A percentile compares a stretch with the other conserved stretches of the same genome.
These are phyloP conservation scores for Saturnispora kantuleensis DNA, from an alignment of 805 yeast species.

Conservation along the genomic window DNA sequence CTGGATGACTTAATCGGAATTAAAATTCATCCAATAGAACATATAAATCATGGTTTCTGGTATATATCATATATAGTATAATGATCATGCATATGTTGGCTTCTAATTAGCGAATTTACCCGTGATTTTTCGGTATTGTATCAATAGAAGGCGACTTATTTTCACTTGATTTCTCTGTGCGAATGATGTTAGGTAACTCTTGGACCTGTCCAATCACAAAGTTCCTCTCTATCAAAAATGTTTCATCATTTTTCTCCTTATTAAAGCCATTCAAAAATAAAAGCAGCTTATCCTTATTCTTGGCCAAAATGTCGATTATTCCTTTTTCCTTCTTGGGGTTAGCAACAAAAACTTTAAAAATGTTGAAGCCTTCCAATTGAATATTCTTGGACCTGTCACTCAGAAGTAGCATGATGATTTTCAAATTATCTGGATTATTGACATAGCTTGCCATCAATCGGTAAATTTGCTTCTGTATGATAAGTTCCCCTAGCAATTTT, in stretches of 20 bases:
- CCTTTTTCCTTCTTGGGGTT: conserved; percentile 83
- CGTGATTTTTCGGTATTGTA: background rate
- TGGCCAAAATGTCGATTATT: conserved; percentile 69
- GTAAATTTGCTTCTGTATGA: conserved; percentile 63
- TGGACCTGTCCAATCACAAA: conserved; percentile 71
- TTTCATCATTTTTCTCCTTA: conserved; percentile 43
- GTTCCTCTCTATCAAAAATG: conserved; percentile 68
- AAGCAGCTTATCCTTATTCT: conserved; percentile 71
- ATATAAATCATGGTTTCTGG: too few species aligned
- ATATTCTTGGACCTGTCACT: conserved; percentile 85
- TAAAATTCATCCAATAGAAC: background rate
- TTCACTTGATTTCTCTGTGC: conserved; percentile 9
- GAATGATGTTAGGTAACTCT: conserved; percentile 51
- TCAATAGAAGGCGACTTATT: background rate
- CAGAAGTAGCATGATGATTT: conserved; percentile 73
- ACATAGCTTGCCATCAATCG: conserved; percentile 67
- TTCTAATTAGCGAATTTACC: background rate
- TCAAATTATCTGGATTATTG: conserved; percentile 71
- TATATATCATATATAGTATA: too few species aligned
- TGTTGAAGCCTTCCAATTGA: conserved; percentile 84
- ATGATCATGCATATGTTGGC: too few species aligned
- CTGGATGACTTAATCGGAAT: background rate
- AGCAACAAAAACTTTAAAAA: conserved; percentile 92
- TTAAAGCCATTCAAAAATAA: conserved; percentile 59
- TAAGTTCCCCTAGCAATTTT: conserved; percentile 61